Conservation (phyloP, 1,139 yeast species). For the Saccharomycopsis phalli region DNA sequence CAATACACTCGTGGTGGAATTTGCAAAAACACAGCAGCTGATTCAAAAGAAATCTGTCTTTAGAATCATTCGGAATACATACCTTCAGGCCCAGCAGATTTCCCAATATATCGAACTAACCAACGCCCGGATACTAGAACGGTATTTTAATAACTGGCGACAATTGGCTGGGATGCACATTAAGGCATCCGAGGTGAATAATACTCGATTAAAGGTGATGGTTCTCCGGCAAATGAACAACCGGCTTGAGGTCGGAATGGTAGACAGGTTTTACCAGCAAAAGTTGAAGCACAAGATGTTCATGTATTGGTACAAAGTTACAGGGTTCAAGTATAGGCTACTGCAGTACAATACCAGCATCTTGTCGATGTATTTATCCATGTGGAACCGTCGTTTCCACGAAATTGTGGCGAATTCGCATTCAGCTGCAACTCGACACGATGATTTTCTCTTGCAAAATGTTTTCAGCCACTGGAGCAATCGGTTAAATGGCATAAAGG, state of each 20-base stretch:
- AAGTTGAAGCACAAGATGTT: constrained; percentile 4
- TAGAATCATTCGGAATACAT: constrained; percentile 1
- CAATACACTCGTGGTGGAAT: background rate
- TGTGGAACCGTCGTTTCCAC: constrained; percentile 5
- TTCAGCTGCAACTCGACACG: background rate
- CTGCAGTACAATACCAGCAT: background rate
- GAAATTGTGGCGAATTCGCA: constrained; percentile 2
- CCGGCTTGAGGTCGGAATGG: constrained; percentile 7
- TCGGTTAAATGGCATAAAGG: background rate
- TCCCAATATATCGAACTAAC: background rate
- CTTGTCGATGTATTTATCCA: constrained; percentile 2
- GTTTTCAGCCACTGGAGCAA: background rate
- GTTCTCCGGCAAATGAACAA: constrained; percentile 5
- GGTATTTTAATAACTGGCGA: constrained; percentile 10
- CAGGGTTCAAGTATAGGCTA: background rate
- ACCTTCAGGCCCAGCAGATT: background rate
- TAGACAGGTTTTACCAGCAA: constrained; percentile 7
- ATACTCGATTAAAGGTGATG: constrained; percentile 2
- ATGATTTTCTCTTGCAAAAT: background rate
- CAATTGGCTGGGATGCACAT: background rate
- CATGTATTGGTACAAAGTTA: constrained; percentile 5
- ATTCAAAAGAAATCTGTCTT: constrained; percentile 10
- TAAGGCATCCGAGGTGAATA: constrained; percentile 6
- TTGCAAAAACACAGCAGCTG: constrained; percentile 7
- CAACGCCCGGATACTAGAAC: background rate